Evolutionary conservation across 2,329 filamentous ascomycete genomes (phyloP), one percentile per base, ranked within the genome.

Genomic region (Lithohypha guttulata): DNA sequence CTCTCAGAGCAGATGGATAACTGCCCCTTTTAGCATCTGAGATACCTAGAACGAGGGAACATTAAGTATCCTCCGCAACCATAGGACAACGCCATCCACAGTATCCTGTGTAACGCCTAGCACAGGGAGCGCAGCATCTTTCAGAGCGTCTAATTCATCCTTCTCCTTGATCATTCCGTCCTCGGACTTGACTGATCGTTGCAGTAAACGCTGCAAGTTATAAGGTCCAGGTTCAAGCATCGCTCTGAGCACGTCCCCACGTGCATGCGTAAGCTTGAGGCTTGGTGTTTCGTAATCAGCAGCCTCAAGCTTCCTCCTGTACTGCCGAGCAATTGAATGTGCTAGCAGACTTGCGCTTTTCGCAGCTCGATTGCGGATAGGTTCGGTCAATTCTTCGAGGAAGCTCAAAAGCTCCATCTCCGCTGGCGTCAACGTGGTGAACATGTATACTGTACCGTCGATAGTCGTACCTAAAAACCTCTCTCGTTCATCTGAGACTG

Each of bases 371-470:
- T 25, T 18, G 68, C 70, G 18, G 25, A 37, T 37, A n/a, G 59
- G 56, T 32, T 69, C 57, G 19, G 74, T 76, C 33, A 93, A 56
- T 42, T 81, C 79, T 53, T 93, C 79, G 1, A 95, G 55, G 46
- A 89, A 76, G 42, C 71, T 70, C 4, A 96, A 66, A 3, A 93
- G 65, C 5, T 70, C 68, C 74, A 80, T 82, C 6, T 79, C 70
- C 2, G 71, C 59, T 13, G 70, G 52, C 7, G 69, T 63, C 1
- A 96, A 61, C 10, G 87, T 61, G 1, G 72, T 72, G 50, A 95
- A 80, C 41, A 81, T 73, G 45, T 75, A 74, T 17, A 87, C 52
- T 0, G 78, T 75, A 1, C 84, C 84, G 51, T 84, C 76, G 22
- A 85, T 68, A 5, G 73, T 73, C 5, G 79, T 65, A 1, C 81